Conservation (phyloP, 2,329 filamentous ascomycete genomes). For the Claviceps pusilla region DNA sequence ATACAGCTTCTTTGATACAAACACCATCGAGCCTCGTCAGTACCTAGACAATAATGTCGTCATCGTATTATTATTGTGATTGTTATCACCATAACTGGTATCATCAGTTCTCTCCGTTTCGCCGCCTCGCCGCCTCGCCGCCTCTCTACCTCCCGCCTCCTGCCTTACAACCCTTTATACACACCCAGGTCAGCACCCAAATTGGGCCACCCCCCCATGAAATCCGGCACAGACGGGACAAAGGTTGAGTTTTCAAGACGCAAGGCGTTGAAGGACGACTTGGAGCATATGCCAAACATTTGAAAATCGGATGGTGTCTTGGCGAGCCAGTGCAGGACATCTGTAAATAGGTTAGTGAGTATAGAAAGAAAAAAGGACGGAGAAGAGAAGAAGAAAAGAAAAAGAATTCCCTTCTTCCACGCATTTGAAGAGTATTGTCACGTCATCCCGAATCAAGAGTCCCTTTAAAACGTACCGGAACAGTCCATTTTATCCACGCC, state of each 20-base stretch:
- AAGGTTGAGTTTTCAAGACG: not conserved
- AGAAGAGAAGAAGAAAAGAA: too few species aligned
- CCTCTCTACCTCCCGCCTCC: not conserved
- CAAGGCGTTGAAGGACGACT: not conserved
- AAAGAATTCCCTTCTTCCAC: too few species aligned
- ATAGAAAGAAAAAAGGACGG: too few species aligned
- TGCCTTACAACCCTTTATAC: not conserved
- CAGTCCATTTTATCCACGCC: not conserved
- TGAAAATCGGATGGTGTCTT: conserved; percentile 1
- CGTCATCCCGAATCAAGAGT: too few species aligned
- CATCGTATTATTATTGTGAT: too few species aligned
- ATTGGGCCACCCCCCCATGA: not conserved
- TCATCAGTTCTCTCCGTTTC: not conserved
- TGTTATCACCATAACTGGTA: too few species aligned
- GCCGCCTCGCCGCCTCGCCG: not conserved
- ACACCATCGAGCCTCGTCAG: too few species aligned
- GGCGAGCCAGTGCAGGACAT: conserved; percentile 2
- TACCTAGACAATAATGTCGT: too few species aligned
- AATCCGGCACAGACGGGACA: not conserved
- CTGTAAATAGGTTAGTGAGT: not conserved
- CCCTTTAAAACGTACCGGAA: not conserved
- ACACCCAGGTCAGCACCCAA: not conserved
- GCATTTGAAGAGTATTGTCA: too few species aligned
- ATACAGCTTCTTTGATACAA: too few species aligned
- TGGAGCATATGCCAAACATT: conserved; percentile 2